Evolutionary conservation across 306 rosid species (phyloP).

Genomic region (Comarum palustre): DNA sequence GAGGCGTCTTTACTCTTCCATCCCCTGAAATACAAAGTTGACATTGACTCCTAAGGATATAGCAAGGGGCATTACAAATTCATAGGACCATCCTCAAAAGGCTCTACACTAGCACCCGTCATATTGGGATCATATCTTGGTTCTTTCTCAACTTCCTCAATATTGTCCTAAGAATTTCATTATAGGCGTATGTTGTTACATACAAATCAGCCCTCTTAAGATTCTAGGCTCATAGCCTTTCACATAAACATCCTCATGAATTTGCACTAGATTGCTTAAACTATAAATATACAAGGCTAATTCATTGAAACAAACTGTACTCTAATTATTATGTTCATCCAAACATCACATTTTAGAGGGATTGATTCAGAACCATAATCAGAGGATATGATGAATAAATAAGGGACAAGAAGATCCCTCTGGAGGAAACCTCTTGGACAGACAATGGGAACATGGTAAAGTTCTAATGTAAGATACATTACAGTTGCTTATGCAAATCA

Average conservation of each 20-base stretch:
- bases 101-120: not conserved
- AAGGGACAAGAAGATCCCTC: not conserved
- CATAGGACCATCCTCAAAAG: not conserved
- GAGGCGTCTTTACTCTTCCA: conserved; percentile 83
- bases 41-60: conserved; percentile 18
- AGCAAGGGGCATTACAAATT: not conserved
- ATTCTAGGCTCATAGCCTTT: not conserved
- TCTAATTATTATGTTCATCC: not conserved
- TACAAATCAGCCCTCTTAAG: not conserved
- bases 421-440: not conserved
- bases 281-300: not conserved
- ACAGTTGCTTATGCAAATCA: not conserved
- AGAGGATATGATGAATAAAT: not conserved
- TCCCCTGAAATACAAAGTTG: conserved; percentile 51
- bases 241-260: not conserved
- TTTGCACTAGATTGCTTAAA: not conserved
- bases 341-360: conserved; percentile 1
- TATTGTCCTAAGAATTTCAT: not conserved
- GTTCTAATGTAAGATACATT: not conserved
- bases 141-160: not conserved
- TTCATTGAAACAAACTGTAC: not conserved
- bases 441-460: not conserved
- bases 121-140: not conserved
- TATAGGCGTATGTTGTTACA: not conserved
- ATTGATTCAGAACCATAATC: not conserved